Evolutionary conservation across 768 basidiomycete species (phyloP), one percentile per base, ranked within the genome.

Genomic region (Psilocybe cubensis): DNA sequence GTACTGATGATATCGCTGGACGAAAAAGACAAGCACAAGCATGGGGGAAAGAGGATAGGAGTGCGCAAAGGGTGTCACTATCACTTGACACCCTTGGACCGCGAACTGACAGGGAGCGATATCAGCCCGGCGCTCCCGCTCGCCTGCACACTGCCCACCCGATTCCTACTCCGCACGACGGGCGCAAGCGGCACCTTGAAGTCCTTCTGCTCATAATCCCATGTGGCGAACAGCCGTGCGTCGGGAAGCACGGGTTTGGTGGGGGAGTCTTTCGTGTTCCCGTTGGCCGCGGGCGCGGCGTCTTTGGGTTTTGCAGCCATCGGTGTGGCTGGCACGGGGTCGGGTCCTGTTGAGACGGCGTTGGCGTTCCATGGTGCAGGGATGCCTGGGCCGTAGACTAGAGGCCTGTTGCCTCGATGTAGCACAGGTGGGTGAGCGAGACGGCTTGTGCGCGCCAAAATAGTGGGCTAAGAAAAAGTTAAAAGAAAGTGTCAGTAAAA

Each of bases 341-440:
- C 70, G 1, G 70, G 74, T 0, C 63, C 59, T 10, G 70, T 35
- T 6, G 76, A 69, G 3, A 73, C 49, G n/a, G 74, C 65, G 44
- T 75, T 74, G 7, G 77, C 68, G 57, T 84, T 84, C 82, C 83
- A 84, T 7, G 82, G 79, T 27, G 83, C 83, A 21, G 80, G 75
- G 29, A 81, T 70, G 4, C 81, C 81, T 3, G 58, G 55, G 1
- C 83, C 83, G 53, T 84, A 83, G 20, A 74, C 71, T 25, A 83
- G 70, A 8, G 76, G 70, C 60, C 79, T 80, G 21, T 68, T 58
- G 4, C 78, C 83, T 14, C 87, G 82, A 45, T 80, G 74, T 31
- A 92, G 77, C 1, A 85, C 79, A 0, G 86, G 81, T 3, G 91
- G 91, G 63, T 91, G 88, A 0, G 76, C 70, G 14, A 93, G 76